Base-by-base conservation (phyloP, 495 filamentous ascomycete genomes). In the Cercophora sp. region DNA sequence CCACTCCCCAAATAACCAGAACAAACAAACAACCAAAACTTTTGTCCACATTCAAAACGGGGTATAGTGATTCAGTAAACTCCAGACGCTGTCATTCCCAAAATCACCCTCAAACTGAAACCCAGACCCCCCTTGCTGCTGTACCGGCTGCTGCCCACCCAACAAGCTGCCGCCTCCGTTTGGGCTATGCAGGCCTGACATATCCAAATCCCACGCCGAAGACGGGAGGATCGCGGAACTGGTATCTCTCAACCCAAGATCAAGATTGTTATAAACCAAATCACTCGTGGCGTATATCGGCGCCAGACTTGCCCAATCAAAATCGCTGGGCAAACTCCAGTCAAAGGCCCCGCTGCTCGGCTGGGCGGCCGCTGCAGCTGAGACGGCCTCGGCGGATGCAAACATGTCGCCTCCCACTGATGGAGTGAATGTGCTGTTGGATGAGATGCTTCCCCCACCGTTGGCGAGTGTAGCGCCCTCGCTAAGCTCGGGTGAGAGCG, bases 211-310 rank as follows among this genome's bases (percentile, higher is more conserved):
- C 42, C 42, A 39, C 6, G 20, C 36, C 26, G 51, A 32, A 23
- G 8, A 0, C 10, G 11, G 32, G 8, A 48, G 15, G 5, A 45
- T 18, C 13, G 15, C 24, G 25, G 25, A 32, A 0, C 55, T 58
- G 20, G 61, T 61, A 20, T 55, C 59, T 0, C 60, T 57, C 5
- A 69, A 59, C 3, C 65, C 70, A 8, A 59, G 66, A 18, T 13
- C 40, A 1, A 82, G 56, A 35, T 81, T 70, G 44, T 81, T 76
- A 48, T 74, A 79, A 0, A 76, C 58, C 5, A 83, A 62, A 43
- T 83, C 79, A 27, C 73, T 69, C 42, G 74, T 78, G 0, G 79
- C 73, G 40, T 75, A 80, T 32, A 80, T 73, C n/a, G 79, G 76
- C 55, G 73, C 63, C 42, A 81, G 66, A 32, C 63, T 60, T 23